Evolutionary conservation across 768 basidiomycete genomes (phyloP), one percentile per base, ranked within the genome.

Genomic region (Leucocoprinus birnbaumii): DNA sequence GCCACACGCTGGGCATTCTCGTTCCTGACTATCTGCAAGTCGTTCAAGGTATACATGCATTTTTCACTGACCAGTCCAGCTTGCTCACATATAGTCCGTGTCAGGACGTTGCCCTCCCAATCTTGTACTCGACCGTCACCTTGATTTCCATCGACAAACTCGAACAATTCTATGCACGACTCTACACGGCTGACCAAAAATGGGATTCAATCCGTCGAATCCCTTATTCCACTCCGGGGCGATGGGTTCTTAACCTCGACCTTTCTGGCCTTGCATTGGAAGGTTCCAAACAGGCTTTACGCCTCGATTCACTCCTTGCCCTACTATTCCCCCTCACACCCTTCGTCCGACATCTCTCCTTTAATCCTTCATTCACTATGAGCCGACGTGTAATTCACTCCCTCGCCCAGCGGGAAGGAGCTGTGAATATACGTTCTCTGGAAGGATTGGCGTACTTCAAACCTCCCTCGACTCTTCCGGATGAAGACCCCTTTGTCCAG

Each of bases 141-240:
- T 67, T 89, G 26, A 63, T 65, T 4, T 71, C 73, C 18, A 61
- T 81, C 10, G 52, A 65, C 11, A 65, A 74, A 4, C 72, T 93
- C 40, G 76, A 80, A 53, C 76, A 73, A 57, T 86, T 94, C 60
- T 73, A 79, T n/a, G 56, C 70, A n/a, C 74, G 72, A 21, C 76
- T 95, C 1, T 71, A 76, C 56, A 61, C 65, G 26, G 85, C 86
- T 6, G 93, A 96, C 58, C 77, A 82, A 61, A 80, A 79, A 63
- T 96, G 94, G 94, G 91, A 94, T 62, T 89, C 91, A 42, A 84
- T 96, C 54, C 83, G 90, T 49, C 80, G 94, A 48, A 92, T 90
- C 60, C 90, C 90, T 0, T 89, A 87, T 63, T 94, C 92, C 3
- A 80, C 87, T 0, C 94, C 94, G 1, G 94, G 94, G 25, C 79